Evolutionary conservation across 2,329 filamentous ascomycete species (phyloP).

Genomic region (Pyrenophora teres): DNA sequence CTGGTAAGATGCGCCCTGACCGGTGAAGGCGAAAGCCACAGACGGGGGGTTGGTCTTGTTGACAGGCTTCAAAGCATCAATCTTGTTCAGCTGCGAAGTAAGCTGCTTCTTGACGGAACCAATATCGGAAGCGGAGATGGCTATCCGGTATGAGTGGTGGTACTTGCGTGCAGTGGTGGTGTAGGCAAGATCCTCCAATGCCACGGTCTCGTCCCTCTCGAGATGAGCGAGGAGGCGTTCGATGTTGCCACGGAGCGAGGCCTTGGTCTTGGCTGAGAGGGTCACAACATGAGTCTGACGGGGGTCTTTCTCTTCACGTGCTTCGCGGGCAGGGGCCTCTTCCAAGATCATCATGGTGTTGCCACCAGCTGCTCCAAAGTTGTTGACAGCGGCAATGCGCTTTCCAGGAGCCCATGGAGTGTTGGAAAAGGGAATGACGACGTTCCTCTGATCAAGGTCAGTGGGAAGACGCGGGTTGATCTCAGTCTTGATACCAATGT

Average conservation of each 20-base stretch:
- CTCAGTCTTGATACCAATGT: conserved; percentile 53
- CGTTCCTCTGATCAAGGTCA: conserved; percentile 61
- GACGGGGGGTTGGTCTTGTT: conserved; percentile 8
- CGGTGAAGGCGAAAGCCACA: conserved; percentile 15
- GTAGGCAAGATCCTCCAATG: conserved; percentile 21
- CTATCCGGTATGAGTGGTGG: conserved; percentile 22
- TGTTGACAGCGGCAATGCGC: conserved; percentile 35
- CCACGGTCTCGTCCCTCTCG: neutral
- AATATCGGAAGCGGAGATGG: conserved; percentile 2
- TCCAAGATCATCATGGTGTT: conserved; percentile 41
- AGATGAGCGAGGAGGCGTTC: conserved; percentile 3
- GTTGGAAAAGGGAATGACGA: conserved; percentile 54
- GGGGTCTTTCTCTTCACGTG: conserved; percentile 7
- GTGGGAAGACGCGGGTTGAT: conserved; percentile 65
- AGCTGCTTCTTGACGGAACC: conserved; percentile 7
- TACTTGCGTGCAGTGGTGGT: conserved; percentile 29
- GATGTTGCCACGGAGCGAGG: conserved; percentile 3
- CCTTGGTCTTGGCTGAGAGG: conserved; percentile 18
- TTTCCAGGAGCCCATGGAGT: conserved; percentile 22
- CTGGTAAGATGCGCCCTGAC: conserved; percentile 43
- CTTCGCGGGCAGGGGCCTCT: conserved; percentile 16
- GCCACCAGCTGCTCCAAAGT: conserved; percentile 47
- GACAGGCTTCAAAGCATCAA: conserved; percentile 1
- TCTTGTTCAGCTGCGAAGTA: neutral
- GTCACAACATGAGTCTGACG: conserved; percentile 18